Evolutionary conservation across 2,329 filamentous ascomycete species (phyloP), one percentile per base, ranked within the genome.

Genomic region (Zymoseptoria crescenta): DNA sequence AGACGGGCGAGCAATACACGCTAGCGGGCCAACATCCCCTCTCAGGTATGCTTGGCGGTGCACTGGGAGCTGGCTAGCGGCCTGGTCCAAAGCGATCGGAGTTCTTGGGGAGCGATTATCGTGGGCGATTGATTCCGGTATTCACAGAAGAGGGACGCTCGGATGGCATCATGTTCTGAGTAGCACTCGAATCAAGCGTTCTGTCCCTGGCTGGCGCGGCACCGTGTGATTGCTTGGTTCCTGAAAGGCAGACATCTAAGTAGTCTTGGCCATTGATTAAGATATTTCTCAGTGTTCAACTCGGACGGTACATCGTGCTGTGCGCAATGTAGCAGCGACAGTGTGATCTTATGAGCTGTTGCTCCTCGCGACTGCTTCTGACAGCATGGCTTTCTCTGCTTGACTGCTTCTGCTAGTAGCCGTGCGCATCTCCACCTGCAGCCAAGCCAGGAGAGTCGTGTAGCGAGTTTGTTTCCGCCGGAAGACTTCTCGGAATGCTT

Each of bases 381-480:
- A 45, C 35, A 45, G 35, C 13, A n/a, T 45, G 5, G 9, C 16
- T 45, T 13, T 16, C 35, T 45, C 35, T 13, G 35, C 9, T 13
- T 16, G 16, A 45, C 35, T 45, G 35, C 13, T 2, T 7, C 6
- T 45, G 35, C 9, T 4, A 16, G 5, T 45, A 6, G 35, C 35
- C n/a, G 35, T 13, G 3, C 13, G 4, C 62, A 76, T 64, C 61
- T 73, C 71, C 55, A 52, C 59, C 54, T 68, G 77, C 60, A 96
- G 74, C 90, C 90, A 96, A 30, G 70, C 72, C 59, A 96, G 73
- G 13, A 92, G 80, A 29, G 74, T 74, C 4, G 69, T 69, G 73
- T 91, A 89, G 57, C 79, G 81, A 35, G 87, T 86, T 78, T 96
- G 91, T 72, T 87, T 90, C 65, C 79, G 81, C 53, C 74, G 72